Base-by-base conservation (phyloP, 495 filamentous ascomycete genomes). In the Annulohypoxylon bovei region DNA sequence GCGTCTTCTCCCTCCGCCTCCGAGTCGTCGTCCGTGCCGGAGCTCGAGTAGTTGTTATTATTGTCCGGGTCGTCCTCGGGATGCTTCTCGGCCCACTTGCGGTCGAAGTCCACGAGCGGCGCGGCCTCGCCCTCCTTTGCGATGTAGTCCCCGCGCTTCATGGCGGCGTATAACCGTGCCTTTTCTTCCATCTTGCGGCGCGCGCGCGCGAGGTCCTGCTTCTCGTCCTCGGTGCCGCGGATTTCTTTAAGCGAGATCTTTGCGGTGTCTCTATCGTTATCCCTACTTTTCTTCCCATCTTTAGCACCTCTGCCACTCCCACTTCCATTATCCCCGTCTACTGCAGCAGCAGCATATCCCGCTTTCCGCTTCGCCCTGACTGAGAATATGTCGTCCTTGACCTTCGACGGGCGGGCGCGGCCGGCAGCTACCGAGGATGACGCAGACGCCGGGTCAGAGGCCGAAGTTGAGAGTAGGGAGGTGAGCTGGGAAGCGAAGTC, bases 181-280 rank as follows among this genome's bases (percentile, higher is more conserved):
- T 99, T 99, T 78, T 93, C 88, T 69, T 93, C 89, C 90, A 99
- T 90, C 57, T 88, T 90, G 47, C 89, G 85, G 72, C 91, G 91
- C 14, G 90, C 89, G 53, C 91, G 89, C 55, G 78, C 82, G 22
- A 71, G 75, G 58, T 84, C 80, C 8, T 76, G 70, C 27, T 80
- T 80, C 62, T 80, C 79, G 18, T 86, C 84, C 78, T 83, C 79
- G 47, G 77, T 81, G 70, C 74, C 78, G 52, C 72, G 79, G 72
- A 71, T 79, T 28, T 72, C 76, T 75, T 77, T 83, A 68, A 84
- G 79, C 46, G 68, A 61, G 60, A 84, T 75, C 70, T 82, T 79
- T 7, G 67, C 67, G 32, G 33, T 37, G 27, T 55, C 47, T 9
- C 32, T 70, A 5, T 42, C 40, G 70, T 75, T 62, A n/a, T n/a